These are phyloP conservation scores for Primulina huaijiensis DNA, from an alignment of 257 asterid genomes.

Conservation along the genomic window DNA sequence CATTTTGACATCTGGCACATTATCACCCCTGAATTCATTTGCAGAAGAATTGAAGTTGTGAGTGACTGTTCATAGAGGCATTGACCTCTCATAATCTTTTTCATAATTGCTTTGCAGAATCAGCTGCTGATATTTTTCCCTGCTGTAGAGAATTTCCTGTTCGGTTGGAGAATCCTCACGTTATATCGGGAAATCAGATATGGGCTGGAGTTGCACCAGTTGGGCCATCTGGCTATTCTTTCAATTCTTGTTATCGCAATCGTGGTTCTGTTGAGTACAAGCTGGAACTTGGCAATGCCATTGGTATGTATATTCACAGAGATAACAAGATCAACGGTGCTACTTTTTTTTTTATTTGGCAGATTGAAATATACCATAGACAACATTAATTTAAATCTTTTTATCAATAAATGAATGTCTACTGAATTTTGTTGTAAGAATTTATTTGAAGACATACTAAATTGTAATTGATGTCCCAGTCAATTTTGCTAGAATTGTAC, in stretches of 20 bases:
- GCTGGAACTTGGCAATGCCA: constrained; percentile 95
- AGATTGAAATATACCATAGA: background rate
- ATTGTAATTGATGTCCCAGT: constrained; percentile 45
- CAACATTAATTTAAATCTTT: constrained; percentile 6
- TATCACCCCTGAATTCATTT: constrained; percentile 98
- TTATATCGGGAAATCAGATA: constrained; percentile 80
- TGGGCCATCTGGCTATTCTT: constrained; percentile 91
- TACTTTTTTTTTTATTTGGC: background rate
- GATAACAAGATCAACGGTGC: constrained; percentile 9
- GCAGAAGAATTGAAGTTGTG: constrained; percentile 91
- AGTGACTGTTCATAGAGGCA: constrained; percentile 29
- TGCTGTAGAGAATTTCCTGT: constrained; percentile 74
- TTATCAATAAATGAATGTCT: constrained; percentile 1
- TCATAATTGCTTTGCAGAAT: constrained; percentile 14
- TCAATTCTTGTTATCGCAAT: constrained; percentile 85
- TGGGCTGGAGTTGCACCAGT: constrained; percentile 91
- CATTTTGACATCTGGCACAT: constrained; percentile 96
- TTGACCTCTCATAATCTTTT: constrained; percentile 18
- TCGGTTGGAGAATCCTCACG: constrained; percentile 98
- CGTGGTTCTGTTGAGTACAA: constrained; percentile 90
- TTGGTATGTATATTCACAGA: constrained; percentile 54
- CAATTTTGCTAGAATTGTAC: constrained; percentile 94
- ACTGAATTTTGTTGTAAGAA: constrained; percentile 20
- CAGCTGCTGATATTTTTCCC: constrained; percentile 25
- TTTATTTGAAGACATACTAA: constrained; percentile 26